These are phyloP conservation scores for Nakaseomyces glabratus DNA, from an alignment of 1,139 yeast species.

Conservation along the genomic window DNA sequence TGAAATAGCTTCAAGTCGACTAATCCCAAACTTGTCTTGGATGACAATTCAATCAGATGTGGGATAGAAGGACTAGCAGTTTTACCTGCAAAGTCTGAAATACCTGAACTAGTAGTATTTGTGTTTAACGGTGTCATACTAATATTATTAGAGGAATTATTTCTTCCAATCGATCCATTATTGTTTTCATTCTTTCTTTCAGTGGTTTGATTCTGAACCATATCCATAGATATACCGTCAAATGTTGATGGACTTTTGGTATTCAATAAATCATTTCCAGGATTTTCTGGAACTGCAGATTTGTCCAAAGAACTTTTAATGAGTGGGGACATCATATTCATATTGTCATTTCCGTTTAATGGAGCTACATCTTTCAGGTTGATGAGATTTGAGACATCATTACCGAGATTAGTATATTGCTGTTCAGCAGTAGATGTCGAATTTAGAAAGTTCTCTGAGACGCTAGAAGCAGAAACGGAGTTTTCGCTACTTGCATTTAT, in stretches of 20 bases:
- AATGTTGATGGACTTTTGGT: constrained; percentile 2
- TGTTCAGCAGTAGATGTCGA: constrained; percentile 6
- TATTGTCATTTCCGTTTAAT: constrained; percentile 1
- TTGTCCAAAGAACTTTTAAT: constrained; percentile 14
- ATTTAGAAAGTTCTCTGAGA: background rate
- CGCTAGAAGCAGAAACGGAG: background rate
- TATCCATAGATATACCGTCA: constrained; percentile 6
- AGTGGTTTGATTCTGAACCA: constrained; percentile 4
- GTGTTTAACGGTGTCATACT: constrained; percentile 1
- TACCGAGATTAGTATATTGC: background rate
- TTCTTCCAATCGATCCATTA: background rate
- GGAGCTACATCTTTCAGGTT: constrained; percentile 3
- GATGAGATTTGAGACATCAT: constrained; percentile 1
- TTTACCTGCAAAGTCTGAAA: background rate
- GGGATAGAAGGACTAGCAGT: constrained; percentile 11
- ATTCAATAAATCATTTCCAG: constrained; percentile 6
- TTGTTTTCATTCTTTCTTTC: constrained; percentile 6
- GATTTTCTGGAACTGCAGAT: constrained; percentile 7
- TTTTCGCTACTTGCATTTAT: background rate
- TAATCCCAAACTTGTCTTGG: constrained; percentile 46
- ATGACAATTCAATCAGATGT: constrained; percentile 23
- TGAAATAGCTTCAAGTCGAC: constrained; percentile 73
- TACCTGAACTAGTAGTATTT: background rate
- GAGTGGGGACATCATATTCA: constrained; percentile 20
- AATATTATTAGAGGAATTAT: background rate